Base-by-base conservation (phyloP, 768 basidiomycete genomes). In the Nevesoporus exiguus region DNA sequence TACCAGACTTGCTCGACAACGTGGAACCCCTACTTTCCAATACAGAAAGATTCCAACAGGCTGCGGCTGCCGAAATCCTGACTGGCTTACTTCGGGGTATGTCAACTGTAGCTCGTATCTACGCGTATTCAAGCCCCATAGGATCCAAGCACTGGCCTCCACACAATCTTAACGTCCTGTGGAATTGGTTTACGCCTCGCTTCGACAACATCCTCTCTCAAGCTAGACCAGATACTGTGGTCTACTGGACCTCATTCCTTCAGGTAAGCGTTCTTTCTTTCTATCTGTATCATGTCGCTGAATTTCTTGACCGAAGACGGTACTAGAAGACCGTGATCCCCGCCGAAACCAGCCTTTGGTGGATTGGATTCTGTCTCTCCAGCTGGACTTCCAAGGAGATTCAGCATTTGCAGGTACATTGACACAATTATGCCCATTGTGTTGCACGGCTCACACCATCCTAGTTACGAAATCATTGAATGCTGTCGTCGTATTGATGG, bases 131-230 rank as follows among this genome's bases (percentile, higher is more conserved):
- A 52, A 33, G 43, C 39, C 27, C 25, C 22, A 36, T 56, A 88
- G 89, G 92, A 31, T 84, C 88, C 14, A 93, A 93, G 69, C 90
- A 95, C 63, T 96, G 94, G 93, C 74, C 81, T 0, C 77, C 75
- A 50, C 69, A 72, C 36, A 69, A 74, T 34, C 76, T 77, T 25
- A 72, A 80, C 46, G 68, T 71, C 36, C 69, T 95, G 5, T 94
- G 90, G 92, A 58, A 71, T 37, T 96, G 93, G 93, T 72, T 85
- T 30, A 71, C 74, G 6, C 69, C 76, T 33, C 81, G 81, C 43
- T 69, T 95, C 33, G 77, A 84, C 49, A 71, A 74, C 31, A 82
- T 93, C 50, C 83, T 86, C 57, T 71, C 75, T 8, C 85, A 87
- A 58, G 88, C 94, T 65, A 90, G 90, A 60, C 93, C 92, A 42